phyloP scores from a whole-genome alignment of 2,329 filamentous ascomycete species.

The Fusarium xylarioides region DNA sequence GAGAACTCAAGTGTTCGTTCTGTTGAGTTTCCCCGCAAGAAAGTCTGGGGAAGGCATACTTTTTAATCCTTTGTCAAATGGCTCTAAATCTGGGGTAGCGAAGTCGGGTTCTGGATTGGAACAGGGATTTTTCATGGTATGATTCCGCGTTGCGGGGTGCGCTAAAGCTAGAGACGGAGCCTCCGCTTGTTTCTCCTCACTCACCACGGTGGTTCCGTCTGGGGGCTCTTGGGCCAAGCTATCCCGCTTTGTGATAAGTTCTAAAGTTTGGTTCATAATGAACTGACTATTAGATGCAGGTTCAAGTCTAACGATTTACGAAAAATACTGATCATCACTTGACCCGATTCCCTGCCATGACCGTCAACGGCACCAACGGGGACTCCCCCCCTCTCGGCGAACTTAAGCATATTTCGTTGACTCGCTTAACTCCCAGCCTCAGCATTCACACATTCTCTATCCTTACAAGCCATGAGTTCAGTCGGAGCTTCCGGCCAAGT shows the following conservation, averaged over 20 bases:
- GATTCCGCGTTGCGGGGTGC: slow-evolving; percentile 4
- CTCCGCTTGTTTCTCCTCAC: not conserved
- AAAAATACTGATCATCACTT: not conserved
- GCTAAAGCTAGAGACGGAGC: not conserved
- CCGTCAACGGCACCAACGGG: not conserved
- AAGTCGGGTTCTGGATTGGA: not conserved
- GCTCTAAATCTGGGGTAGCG: slow-evolving; percentile 8
- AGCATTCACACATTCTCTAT: slow-evolving; percentile 6
- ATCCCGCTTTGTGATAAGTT: not conserved
- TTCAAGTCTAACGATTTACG: not conserved
- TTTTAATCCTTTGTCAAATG: slow-evolving; percentile 6
- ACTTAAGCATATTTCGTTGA: slow-evolving; percentile 10
- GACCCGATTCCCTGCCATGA: not conserved
- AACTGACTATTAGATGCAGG: slow-evolving; percentile 1
- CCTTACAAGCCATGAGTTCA: not conserved
- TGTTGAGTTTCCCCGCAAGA: not conserved
- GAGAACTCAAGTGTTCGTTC: not conserved
- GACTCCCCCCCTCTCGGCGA: not conserved
- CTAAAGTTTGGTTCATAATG: not conserved
- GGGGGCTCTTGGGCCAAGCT: not conserved
- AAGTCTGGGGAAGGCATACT: slow-evolving; percentile 11
- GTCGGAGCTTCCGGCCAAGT: not conserved
- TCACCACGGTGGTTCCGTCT: slow-evolving; percentile 5
- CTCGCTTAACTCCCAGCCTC: slow-evolving; percentile 7
- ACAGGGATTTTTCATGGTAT: not conserved